Base-by-base conservation (phyloP, 2,329 filamentous ascomycete species). In the Botryosphaeria dothidea region DNA sequence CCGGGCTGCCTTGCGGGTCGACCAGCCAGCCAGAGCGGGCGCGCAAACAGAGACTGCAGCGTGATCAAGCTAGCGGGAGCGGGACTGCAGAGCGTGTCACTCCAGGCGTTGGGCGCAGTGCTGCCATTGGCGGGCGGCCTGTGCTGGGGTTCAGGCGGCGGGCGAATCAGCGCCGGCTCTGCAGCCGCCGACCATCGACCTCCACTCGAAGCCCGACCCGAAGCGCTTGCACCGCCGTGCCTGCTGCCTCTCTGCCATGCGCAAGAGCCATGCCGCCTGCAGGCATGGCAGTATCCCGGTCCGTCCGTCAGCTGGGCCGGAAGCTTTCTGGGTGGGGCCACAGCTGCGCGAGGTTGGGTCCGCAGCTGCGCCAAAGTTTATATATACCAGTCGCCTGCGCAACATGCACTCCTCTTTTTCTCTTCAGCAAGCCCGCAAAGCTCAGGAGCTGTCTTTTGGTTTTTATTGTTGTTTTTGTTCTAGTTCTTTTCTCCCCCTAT, bases 391-490 rank as follows among this genome's bases (percentile, higher is more conserved):
- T n/a, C 17, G 15, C 43, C 58, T 62, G 58, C 58, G 58, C 58
- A 38, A 62, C 58, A 41, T 38, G 41, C 56, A 46, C 56, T 43
- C 56, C 25, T 58, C 29, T 64, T 75, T 72, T 72, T 75, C 73
- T 80, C 78, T 80, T 77, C 79, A 83, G 81, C 81, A 82, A 83
- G 81, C 78, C 72, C 81, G 79, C 82, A 48, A 76, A 81, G 81
- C 67, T 75, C 76, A 71, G 80, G 81, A 82, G 79, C 79, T 82
- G 76, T 78, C 77, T 79, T 78, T 77, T 78, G 73, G 70, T 71
- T 69, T 72, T 75, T 76, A 72, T 73, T 73, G 72, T 71, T 76
- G 74, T 72, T 73, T 74, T 79, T 75, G 74, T 71, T 70, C 68
- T 72, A 51, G 43, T 64, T 58, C 43, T 64, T 65, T 58, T 51